A percentile compares a stretch with the other conserved stretches of the same genome.
Conservation (phyloP, 192 early-diverging fungal species). For the Umbelopsis sp. region DNA sequence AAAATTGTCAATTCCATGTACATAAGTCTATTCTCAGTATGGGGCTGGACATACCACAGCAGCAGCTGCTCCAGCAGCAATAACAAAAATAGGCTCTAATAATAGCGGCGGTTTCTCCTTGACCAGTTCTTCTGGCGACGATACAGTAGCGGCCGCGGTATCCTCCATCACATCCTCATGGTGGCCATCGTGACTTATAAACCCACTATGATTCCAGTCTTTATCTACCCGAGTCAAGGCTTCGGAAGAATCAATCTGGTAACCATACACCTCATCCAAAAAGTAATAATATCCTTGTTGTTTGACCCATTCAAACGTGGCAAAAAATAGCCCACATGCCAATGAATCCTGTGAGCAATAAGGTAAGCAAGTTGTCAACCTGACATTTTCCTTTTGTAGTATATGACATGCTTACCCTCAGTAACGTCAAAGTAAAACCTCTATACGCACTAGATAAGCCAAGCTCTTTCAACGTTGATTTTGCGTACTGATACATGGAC, state of each 20-base stretch:
- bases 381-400: conserved; percentile 22
- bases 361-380: neutral
- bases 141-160: neutral
- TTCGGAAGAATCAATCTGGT: conserved; percentile 41
- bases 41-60: conserved; percentile 31
- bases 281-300: conserved; percentile 69
- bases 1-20: neutral
- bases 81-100: conserved; percentile 45
- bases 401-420: conserved; percentile 43
- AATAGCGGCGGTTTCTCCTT: conserved; percentile 35
- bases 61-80: conserved; percentile 40
- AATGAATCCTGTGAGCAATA: conserved; percentile 55
- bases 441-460: conserved; percentile 58
- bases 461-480: conserved; percentile 56
- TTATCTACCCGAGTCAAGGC: conserved; percentile 25
- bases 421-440: conserved; percentile 54
- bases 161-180: neutral
- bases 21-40: neutral
- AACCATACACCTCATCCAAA: conserved; percentile 53
- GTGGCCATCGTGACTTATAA: conserved; percentile 13
- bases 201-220: conserved; percentile 22
- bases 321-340: conserved; percentile 78
- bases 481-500: conserved; percentile 69
- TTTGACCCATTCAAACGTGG: conserved; percentile 76
- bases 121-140: neutral